Evolutionary conservation across 495 filamentous ascomycete species (phyloP).

Genomic region (Polyplosphaeria fusca): DNA sequence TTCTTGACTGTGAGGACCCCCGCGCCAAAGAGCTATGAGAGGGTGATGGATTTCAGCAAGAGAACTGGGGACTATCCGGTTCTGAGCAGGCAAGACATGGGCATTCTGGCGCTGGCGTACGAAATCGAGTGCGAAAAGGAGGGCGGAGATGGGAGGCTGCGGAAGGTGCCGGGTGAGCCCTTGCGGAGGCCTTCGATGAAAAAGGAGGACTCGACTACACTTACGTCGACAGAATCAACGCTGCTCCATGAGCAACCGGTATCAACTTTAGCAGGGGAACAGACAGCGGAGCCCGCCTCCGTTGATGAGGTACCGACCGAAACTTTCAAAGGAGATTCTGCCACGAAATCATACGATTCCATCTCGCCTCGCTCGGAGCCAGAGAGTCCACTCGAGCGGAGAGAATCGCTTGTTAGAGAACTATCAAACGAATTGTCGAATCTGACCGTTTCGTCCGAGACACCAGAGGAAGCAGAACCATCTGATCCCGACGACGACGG

Average conservation of each 20-base stretch:
- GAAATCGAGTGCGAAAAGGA: conserved; percentile 85
- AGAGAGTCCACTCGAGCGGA: conserved; percentile 1
- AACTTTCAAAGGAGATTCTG: neutral
- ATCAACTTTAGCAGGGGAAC: neutral
- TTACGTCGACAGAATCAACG: neutral
- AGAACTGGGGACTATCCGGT: conserved; percentile 88
- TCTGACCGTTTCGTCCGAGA: neutral
- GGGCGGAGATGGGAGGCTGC: conserved; percentile 75
- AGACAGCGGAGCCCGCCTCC: neutral
- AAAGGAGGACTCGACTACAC: conserved; percentile 10
- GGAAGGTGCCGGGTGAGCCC: conserved; percentile 75
- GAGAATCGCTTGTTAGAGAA: neutral
- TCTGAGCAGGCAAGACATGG: conserved; percentile 81
- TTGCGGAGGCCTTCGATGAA: conserved; percentile 56
- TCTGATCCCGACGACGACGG: conserved; percentile 47
- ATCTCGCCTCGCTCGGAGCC: neutral
- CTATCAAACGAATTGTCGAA: conserved; percentile 10
- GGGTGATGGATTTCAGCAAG: conserved; percentile 80
- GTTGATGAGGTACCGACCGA: neutral
- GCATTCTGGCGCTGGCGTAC: conserved; percentile 85
- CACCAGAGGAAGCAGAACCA: conserved; percentile 10
- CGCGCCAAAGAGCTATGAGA: conserved; percentile 66
- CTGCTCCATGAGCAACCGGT: neutral
- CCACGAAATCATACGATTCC: neutral
- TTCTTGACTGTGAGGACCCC: conserved; percentile 78